These are phyloP conservation scores for Diaporthe longicolla DNA, from an alignment of 2,329 filamentous ascomycete genomes.

Conservation along the genomic window DNA sequence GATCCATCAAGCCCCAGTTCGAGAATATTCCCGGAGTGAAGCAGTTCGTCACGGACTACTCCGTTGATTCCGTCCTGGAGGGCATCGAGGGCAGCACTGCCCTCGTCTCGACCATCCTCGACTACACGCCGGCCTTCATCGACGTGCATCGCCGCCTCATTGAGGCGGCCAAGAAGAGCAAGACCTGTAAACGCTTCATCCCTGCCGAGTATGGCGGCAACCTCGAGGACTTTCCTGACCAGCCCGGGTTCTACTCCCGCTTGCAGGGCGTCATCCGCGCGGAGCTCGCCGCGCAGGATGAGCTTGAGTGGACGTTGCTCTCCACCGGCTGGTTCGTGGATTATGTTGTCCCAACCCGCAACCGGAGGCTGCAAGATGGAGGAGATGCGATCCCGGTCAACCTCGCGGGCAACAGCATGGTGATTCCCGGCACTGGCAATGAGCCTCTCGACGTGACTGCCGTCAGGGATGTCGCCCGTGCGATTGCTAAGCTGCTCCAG, in stretches of 20 bases:
- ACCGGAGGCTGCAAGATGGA: neutral
- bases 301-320: neutral
- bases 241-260: neutral
- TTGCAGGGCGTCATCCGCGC: neutral
- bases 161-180: neutral
- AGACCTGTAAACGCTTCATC: neutral
- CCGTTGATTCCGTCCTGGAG: neutral
- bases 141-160: constrained; percentile 6
- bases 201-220: constrained; percentile 2
- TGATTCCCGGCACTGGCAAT: neutral
- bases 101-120: constrained; percentile 3
- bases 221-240: constrained; percentile 12
- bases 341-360: neutral
- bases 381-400: constrained; percentile 3
- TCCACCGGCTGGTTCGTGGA: constrained; percentile 8
- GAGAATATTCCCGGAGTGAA: neutral
- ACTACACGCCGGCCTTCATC: constrained; percentile 10
- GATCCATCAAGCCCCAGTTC: neutral
- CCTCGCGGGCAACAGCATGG: neutral
- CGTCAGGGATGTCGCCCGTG: neutral
- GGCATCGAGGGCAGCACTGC: constrained; percentile 4
- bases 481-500: neutral
- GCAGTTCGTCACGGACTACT: constrained; percentile 4
- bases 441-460: neutral
- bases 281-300: constrained; percentile 7